Evolutionary conservation across 768 basidiomycete genomes (phyloP).

Genomic region (Agaricus bisporus): DNA sequence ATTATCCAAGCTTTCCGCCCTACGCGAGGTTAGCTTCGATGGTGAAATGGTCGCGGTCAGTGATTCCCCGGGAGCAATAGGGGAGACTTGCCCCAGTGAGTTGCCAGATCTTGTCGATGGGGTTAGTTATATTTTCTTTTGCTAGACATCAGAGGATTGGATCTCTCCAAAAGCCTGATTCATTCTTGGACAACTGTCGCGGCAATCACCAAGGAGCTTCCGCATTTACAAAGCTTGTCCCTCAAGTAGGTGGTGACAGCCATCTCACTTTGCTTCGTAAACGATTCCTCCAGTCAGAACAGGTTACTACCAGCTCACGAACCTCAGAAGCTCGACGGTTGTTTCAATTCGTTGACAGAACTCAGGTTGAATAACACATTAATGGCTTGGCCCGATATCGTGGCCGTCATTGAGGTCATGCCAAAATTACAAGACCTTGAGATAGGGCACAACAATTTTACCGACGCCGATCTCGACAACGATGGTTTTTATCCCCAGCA

Average conservation of each 20-base stretch:
- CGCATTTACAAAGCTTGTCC: constrained; percentile 54
- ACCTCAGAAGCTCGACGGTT: constrained; percentile 22
- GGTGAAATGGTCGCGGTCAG: constrained; percentile 49
- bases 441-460: constrained; percentile 64
- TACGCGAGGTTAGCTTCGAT: constrained; percentile 81
- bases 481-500: constrained; percentile 12
- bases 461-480: constrained; percentile 22
- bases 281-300: constrained; percentile 48
- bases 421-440: constrained; percentile 51
- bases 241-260: constrained; percentile 60
- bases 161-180: constrained; percentile 74
- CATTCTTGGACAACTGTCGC: constrained; percentile 66
- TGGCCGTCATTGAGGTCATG: constrained; percentile 43
- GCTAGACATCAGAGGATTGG: constrained; percentile 70
- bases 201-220: constrained; percentile 55
- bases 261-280: constrained; percentile 12
- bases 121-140: constrained; percentile 3
- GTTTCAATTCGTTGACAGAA: constrained; percentile 52
- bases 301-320: constrained; percentile 44
- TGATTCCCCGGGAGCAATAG: constrained; percentile 46
- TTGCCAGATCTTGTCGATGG: constrained; percentile 1
- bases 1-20: constrained; percentile 54
- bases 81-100: constrained; percentile 64
- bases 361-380: constrained; percentile 72
- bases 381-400: constrained; percentile 65